Evolutionary conservation across 345 rosid species (phyloP), one percentile per base, ranked within the genome.

Genomic region (Rhizophora apiculata): DNA sequence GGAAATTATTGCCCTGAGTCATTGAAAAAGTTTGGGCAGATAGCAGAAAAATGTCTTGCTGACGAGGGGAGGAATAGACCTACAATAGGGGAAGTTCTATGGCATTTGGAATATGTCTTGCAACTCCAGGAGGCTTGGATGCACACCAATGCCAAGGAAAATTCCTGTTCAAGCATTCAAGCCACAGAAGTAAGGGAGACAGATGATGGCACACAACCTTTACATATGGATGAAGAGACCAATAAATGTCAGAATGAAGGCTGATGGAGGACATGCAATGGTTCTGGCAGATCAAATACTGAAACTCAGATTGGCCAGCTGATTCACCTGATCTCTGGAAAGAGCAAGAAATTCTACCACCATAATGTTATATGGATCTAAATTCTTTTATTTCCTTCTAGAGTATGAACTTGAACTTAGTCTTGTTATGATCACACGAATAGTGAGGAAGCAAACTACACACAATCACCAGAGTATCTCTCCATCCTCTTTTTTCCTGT

Each of bases 31-130:
- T 91, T 82, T 39, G 94, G 92, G 31, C 94, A 91, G 88, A 91
- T 91, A 76, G 96, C 92, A 2, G 98, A 88, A 80, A 93, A 93
- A 72, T 93, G 97, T 55, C 88, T 93, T 16, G 89, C 82, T 0
- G 96, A 91, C 8, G 96, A 89, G 65, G 96, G 98, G 58, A 93
- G 72, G 90, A 81, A 77, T 73, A 89, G 93, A 67, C 98, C 98
- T 0, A 83, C 87, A 37, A 89, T 93, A 97, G 98, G 97, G 46
- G 97, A 93, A 64, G 91, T 88, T 29, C 15, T 93, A 27, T 93
- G 98, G 97, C 89, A 89, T 51, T 81, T 93, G 83, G 97, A 89
- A 77, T 91, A 84, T 61, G 94, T 85, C n/a, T 74, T 88, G 82
- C 97, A 91, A 70, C 83, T 93, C 73, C 96, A 93, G 16, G 86